Percentiles rank a stretch among this genome's conserved stretches.
These are phyloP conservation scores for Scenedesmus sp. DNA, from an alignment of 163 green algal species.

Conservation along the genomic window DNA sequence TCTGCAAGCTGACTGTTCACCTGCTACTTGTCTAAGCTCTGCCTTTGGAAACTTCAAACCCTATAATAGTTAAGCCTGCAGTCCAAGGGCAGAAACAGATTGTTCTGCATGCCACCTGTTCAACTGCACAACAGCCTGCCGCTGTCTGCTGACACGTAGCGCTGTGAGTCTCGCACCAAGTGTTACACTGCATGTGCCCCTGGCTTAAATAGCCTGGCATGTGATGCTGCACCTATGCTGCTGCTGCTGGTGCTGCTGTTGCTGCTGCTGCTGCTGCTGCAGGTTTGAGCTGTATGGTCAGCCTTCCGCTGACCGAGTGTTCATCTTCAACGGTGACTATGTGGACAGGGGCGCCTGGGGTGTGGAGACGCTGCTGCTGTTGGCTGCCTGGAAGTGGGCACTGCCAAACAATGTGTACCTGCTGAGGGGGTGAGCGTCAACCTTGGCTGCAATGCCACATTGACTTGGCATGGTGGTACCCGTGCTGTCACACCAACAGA, in stretches of 20 bases:
- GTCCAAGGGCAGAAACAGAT: too few relatives aligned
- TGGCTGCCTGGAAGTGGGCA: constrained; percentile 86
- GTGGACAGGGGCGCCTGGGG: constrained; percentile 98
- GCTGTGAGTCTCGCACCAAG: too few relatives aligned
- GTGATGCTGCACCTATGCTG: too few relatives aligned
- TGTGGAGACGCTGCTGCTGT: constrained; percentile 90
- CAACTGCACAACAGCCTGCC: not conserved
- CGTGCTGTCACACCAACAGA: not conserved
- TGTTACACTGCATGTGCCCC: not conserved
- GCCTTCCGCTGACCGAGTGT: constrained; percentile 67
- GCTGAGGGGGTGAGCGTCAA: constrained; percentile 95
- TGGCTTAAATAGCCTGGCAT: not conserved
- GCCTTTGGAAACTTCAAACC: not conserved
- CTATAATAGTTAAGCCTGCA: not conserved
- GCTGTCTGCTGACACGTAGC: not conserved
- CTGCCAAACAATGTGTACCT: constrained; percentile 79
- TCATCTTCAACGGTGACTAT: constrained; percentile 96
- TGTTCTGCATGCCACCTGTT: not conserved
- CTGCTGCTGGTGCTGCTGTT: too few relatives aligned
- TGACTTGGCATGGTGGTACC: not conserved
- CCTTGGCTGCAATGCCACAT: constrained; percentile 75
- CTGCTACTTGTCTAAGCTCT: not conserved
- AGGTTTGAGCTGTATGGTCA: constrained; percentile 76
- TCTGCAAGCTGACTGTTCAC: not conserved
- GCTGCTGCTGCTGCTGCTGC: not conserved